These are phyloP conservation scores for Scedosporium boydii DNA, from an alignment of 2,329 filamentous ascomycete species.

Conservation along the genomic window DNA sequence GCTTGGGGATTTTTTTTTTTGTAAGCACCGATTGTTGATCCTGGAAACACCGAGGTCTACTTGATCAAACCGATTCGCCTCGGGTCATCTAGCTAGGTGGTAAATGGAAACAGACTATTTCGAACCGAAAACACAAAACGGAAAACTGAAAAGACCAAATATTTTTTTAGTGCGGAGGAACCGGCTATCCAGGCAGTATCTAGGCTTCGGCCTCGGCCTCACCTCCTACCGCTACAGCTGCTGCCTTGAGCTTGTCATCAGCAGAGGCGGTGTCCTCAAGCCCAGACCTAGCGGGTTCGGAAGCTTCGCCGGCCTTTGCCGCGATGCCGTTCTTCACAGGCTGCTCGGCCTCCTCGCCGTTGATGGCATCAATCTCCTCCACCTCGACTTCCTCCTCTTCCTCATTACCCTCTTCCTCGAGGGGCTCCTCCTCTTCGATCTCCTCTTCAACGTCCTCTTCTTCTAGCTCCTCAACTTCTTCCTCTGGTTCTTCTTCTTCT, in stretches of 20 bases:
- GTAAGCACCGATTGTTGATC: neutral
- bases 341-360: slow-evolving; percentile 11
- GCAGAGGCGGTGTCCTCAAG: slow-evolving; percentile 6
- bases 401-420: slow-evolving; percentile 13
- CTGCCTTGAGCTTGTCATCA: slow-evolving; percentile 5
- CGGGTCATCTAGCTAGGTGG: neutral
- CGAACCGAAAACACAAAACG: neutral
- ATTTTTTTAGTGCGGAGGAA: neutral
- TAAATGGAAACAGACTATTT: neutral
- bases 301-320: neutral
- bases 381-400: slow-evolving; percentile 13
- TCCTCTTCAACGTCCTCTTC: slow-evolving; percentile 13
- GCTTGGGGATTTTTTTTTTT: neutral
- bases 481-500: slow-evolving; percentile 8
- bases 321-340: neutral
- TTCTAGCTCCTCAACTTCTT: slow-evolving; percentile 12
- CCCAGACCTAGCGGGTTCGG: slow-evolving; percentile 8
- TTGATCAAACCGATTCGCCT: neutral
- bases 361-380: slow-evolving; percentile 17
- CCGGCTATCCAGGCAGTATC: neutral
- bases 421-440: slow-evolving; percentile 15
- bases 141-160: neutral
- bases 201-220: slow-evolving; percentile 4
- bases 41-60: neutral
- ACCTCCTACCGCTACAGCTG: slow-evolving; percentile 8